A percentile compares a stretch with the other conserved stretches of the same genome.
These are phyloP conservation scores for Fraxinus paxiana DNA, from an alignment of 305 asterid genomes.

Conservation along the genomic window DNA sequence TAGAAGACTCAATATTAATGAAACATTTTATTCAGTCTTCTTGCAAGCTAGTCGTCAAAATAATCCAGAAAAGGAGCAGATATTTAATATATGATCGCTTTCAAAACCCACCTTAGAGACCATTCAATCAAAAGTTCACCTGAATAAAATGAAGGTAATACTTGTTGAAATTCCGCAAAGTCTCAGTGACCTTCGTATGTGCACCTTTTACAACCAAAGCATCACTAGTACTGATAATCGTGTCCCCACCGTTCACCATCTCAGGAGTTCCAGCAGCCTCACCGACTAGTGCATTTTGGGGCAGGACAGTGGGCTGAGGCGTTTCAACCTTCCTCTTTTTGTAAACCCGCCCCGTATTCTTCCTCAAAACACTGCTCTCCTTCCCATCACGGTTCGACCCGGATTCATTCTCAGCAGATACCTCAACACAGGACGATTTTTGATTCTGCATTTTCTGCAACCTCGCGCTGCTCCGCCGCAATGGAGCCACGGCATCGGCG, in stretches of 20 bases:
- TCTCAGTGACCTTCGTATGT: constrained; percentile 29
- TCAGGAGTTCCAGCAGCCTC: neutral
- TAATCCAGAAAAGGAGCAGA: neutral
- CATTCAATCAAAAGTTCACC: constrained; percentile 22
- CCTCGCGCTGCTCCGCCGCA: neutral
- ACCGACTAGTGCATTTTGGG: neutral
- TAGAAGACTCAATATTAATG: neutral
- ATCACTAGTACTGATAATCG: neutral
- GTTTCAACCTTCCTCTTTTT: neutral
- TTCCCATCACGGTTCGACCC: neutral
- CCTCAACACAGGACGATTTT: neutral
- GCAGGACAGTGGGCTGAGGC: neutral
- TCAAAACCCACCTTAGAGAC: neutral
- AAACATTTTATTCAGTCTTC: neutral
- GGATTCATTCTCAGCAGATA: neutral
- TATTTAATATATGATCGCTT: neutral
- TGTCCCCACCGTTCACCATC: neutral
- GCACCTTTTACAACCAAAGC: constrained; percentile 18
- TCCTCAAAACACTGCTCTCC: constrained; percentile 15
- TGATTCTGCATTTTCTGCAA: neutral
- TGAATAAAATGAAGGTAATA: constrained; percentile 43
- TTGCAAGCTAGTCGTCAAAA: neutral
- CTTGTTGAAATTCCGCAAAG: constrained; percentile 40
- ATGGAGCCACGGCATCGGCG: neutral
- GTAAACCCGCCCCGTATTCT: neutral